These are phyloP conservation scores for Tuber umbilicatum DNA, from an alignment of 495 filamentous ascomycete species.

Conservation along the genomic window DNA sequence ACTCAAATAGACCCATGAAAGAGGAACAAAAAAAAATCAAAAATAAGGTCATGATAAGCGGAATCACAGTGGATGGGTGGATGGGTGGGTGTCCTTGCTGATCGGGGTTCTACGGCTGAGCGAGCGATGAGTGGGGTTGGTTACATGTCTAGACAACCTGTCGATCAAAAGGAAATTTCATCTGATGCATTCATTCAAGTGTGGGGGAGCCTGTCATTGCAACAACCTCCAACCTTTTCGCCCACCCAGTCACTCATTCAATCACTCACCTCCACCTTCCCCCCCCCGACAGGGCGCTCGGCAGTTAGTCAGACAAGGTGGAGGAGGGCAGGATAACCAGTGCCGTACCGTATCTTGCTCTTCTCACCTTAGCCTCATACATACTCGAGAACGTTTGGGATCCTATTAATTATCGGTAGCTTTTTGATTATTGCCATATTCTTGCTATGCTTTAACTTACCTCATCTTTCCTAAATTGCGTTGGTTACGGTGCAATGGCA, in stretches of 20 bases:
- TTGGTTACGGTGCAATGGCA: not conserved
- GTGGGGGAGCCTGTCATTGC: slow-evolving; percentile 35
- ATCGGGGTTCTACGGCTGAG: slow-evolving; percentile 38
- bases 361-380: slow-evolving; percentile 24
- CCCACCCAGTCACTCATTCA: slow-evolving; percentile 16
- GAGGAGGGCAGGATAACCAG: not conserved
- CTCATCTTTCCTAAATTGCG: not conserved
- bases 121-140: slow-evolving; percentile 36
- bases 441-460: not conserved
- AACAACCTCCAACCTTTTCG: slow-evolving; percentile 13
- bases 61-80: slow-evolving; percentile 17
- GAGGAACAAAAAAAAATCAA: not conserved
- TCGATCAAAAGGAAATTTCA: slow-evolving; percentile 36
- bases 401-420: slow-evolving; percentile 18
- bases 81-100: slow-evolving; percentile 22
- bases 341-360: not conserved
- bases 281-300: slow-evolving; percentile 27
- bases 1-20: not conserved
- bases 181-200: slow-evolving; percentile 31
- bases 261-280: slow-evolving; percentile 5
- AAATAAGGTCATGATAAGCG: slow-evolving; percentile 19
- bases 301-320: slow-evolving; percentile 25
- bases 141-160: slow-evolving; percentile 27
- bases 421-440: not conserved
- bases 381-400: slow-evolving; percentile 27